phyloP scores from a whole-genome alignment of 2,329 filamentous ascomycete genomes.

The Dothideomycetes sp. region DNA sequence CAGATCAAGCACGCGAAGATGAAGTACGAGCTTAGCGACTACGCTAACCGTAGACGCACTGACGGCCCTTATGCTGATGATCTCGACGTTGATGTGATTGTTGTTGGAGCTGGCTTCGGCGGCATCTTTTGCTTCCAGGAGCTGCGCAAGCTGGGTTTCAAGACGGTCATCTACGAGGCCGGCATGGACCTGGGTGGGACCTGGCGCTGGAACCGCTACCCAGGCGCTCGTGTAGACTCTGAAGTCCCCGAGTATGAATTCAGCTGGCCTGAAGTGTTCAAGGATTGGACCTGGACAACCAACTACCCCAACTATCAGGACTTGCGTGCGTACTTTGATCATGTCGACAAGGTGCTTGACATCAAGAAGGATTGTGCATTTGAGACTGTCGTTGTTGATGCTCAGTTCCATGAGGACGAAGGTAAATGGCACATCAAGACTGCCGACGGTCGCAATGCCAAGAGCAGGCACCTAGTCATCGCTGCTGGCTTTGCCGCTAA shows the following conservation, averaged over 20 bases:
- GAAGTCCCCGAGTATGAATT: constrained; percentile 22
- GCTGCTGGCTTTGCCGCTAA: constrained; percentile 49
- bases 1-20: neutral
- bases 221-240: constrained; percentile 33
- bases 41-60: neutral
- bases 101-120: constrained; percentile 30
- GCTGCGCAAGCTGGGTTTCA: constrained; percentile 23
- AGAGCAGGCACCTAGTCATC: constrained; percentile 41
- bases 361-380: constrained; percentile 48
- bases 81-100: constrained; percentile 12
- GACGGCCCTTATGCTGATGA: neutral
- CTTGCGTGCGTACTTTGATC: constrained; percentile 47
- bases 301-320: constrained; percentile 28
- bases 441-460: constrained; percentile 39
- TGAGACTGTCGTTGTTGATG: constrained; percentile 43
- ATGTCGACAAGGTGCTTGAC: constrained; percentile 43
- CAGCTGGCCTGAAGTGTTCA: constrained; percentile 17
- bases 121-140: constrained; percentile 32
- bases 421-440: constrained; percentile 42
- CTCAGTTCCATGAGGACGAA: constrained; percentile 37
- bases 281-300: constrained; percentile 44
- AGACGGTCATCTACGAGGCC: constrained; percentile 19
- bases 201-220: constrained; percentile 22
- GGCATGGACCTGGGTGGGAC: constrained; percentile 22
- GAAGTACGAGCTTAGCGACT: neutral